These are phyloP conservation scores for Cutaneotrichosporon sp. DNA, from an alignment of 1,284 basidiomycete genomes.

Conservation along the genomic window DNA sequence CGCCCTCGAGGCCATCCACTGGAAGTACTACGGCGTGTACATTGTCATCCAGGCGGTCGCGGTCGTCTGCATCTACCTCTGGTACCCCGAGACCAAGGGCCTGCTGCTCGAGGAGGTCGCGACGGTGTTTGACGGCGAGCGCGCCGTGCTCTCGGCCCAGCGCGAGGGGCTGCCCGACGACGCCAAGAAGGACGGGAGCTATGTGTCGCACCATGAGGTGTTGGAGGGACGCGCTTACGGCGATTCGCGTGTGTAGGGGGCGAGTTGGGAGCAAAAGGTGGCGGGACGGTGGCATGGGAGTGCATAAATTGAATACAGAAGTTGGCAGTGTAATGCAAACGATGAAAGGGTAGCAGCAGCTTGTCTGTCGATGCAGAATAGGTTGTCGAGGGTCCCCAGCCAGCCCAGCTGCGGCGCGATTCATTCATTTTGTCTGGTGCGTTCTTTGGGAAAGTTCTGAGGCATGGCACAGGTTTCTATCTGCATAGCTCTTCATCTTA, in stretches of 20 bases:
- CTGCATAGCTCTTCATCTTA: too few species aligned
- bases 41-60: slow-evolving; percentile 30
- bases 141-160: neutral
- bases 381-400: too few species aligned
- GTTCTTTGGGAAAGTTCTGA: too few species aligned
- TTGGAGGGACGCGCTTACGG: neutral
- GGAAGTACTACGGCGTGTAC: slow-evolving; percentile 36
- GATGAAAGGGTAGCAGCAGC: too few species aligned
- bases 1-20: slow-evolving; percentile 11
- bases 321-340: too few species aligned
- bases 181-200: neutral
- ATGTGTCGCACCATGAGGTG: neutral
- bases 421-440: too few species aligned
- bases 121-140: slow-evolving; percentile 29
- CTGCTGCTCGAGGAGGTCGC: slow-evolving; percentile 38
- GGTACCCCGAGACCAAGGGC: slow-evolving; percentile 42
- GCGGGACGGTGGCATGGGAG: too few species aligned
- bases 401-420: too few species aligned
- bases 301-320: too few species aligned
- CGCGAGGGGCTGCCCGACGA: neutral
- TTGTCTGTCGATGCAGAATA: too few species aligned
- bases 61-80: slow-evolving; percentile 34
- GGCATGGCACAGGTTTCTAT: too few species aligned
- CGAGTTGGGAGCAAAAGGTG: too few species aligned
- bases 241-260: neutral